A percentile compares a stretch with the other conserved stretches of the same genome.
Conservation (phyloP, 1,284 basidiomycete genomes). For the Trametes versicolor region DNA sequence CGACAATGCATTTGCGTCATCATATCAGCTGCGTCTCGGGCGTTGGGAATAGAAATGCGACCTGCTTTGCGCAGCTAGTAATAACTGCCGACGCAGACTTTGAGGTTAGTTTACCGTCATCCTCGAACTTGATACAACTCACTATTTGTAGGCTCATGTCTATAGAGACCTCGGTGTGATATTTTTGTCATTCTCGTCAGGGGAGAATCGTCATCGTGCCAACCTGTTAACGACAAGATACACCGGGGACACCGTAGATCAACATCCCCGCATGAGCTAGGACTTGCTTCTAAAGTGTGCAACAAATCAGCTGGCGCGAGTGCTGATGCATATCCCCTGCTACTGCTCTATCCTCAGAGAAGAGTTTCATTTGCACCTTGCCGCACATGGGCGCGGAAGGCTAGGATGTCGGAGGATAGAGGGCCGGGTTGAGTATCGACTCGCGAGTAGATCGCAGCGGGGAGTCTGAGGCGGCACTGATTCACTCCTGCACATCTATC, state of each 20-base stretch:
- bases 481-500: background rate
- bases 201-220: no score
- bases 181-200: no score
- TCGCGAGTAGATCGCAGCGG: background rate
- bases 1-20: slow-evolving; percentile 47
- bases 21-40: background rate
- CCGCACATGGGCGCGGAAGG: background rate
- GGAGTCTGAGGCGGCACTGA: no score
- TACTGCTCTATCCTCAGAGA: background rate
- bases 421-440: background rate
- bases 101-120: no score
- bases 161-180: no score
- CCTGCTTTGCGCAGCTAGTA: background rate
- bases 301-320: background rate
- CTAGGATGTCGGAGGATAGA: background rate
- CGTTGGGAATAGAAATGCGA: background rate
- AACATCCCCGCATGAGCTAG: no score
- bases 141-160: no score
- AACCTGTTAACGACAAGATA: no score
- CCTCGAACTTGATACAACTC: no score
- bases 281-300: background rate
- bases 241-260: no score
- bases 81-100: no score
- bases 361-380: background rate
- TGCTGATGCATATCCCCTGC: background rate